phyloP scores from a whole-genome alignment of 805 yeast genomes.

The Hanseniaspora mollemarum region DNA sequence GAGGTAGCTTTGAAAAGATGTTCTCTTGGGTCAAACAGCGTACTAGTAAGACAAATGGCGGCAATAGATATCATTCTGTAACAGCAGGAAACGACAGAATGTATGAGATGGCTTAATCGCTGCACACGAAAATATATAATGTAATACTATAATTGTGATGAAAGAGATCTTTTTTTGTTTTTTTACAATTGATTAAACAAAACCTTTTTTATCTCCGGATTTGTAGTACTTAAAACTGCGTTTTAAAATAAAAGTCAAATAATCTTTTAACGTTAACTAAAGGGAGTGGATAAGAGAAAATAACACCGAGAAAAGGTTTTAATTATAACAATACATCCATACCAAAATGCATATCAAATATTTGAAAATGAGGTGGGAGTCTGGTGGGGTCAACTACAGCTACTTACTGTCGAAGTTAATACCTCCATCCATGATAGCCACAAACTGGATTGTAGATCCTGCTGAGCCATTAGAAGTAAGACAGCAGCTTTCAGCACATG shows the following conservation, averaged over 20 bases:
- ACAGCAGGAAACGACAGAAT: background rate
- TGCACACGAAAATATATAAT: background rate
- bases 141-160: background rate
- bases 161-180: no score
- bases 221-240: no score
- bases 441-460: constrained; percentile 83
- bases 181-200: no score
- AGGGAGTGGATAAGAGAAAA: no score
- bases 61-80: background rate
- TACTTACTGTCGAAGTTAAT: constrained; percentile 57
- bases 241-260: no score
- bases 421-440: constrained; percentile 37
- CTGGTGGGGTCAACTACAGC: constrained; percentile 76
- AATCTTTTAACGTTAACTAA: no score
- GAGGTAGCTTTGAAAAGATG: constrained; percentile 7
- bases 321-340: no score
- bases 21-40: background rate
- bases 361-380: constrained; percentile 90
- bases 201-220: no score
- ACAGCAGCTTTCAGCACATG: constrained; percentile 34
- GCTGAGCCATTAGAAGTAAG: constrained; percentile 70
- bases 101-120: constrained; percentile 6
- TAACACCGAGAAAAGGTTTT: no score
- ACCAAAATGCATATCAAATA: constrained; percentile 69
- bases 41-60: background rate